These are phyloP conservation scores for Ceratobasidium theobromae DNA, from an alignment of 1,284 basidiomycete species.

Conservation along the genomic window DNA sequence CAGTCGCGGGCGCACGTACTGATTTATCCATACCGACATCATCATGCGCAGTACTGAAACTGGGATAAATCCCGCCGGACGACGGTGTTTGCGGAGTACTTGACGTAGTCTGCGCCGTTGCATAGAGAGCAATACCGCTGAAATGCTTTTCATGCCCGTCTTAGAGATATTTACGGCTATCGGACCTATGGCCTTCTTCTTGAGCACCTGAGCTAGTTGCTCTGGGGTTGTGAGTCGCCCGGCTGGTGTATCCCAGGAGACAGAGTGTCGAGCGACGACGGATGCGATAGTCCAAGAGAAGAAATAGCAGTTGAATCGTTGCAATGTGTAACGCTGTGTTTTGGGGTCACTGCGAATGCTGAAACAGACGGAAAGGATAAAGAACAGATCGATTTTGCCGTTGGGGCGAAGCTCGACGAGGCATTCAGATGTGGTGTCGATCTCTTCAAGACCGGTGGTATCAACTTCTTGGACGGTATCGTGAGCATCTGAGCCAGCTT, in stretches of 20 bases:
- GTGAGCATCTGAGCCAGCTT: conserved; percentile 24
- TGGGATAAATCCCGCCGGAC: conserved; percentile 27
- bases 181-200: conserved; percentile 12
- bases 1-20: conserved; percentile 28
- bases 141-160: conserved; percentile 16
- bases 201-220: conserved; percentile 19
- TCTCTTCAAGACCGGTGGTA: background rate
- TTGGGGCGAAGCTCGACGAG: conserved; percentile 23
- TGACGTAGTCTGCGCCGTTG: conserved; percentile 5
- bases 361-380: conserved; percentile 28
- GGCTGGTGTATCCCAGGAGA: conserved; percentile 23
- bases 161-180: conserved; percentile 14
- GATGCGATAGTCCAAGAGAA: conserved; percentile 32
- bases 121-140: conserved; percentile 21
- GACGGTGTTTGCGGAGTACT: conserved; percentile 21
- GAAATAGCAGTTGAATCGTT: conserved; percentile 32
- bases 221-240: conserved; percentile 2
- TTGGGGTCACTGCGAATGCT: conserved; percentile 28
- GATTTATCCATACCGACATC: conserved; percentile 21
- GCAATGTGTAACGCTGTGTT: conserved; percentile 26
- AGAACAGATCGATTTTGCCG: conserved; percentile 21
- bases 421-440: conserved; percentile 19
- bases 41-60: background rate
- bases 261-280: conserved; percentile 23
- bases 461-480: conserved; percentile 24